A percentile compares a stretch with the other conserved stretches of the same genome.
Conservation (phyloP, 768 basidiomycete genomes). For the Amanita rimosa region DNA sequence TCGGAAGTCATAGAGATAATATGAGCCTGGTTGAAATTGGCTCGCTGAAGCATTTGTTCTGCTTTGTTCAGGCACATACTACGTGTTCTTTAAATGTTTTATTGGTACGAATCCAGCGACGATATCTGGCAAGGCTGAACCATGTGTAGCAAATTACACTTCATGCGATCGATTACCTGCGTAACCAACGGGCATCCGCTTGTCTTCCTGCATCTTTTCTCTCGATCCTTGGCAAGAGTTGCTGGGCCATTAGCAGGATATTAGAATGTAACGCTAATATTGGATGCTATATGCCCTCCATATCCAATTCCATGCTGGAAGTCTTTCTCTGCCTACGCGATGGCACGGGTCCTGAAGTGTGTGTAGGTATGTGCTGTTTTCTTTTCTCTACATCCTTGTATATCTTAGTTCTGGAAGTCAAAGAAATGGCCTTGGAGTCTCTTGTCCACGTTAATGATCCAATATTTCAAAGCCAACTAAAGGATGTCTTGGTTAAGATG, state of each 20-base stretch:
- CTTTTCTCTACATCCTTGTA: neutral
- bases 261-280: constrained; percentile 5
- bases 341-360: constrained; percentile 9
- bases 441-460: neutral
- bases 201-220: constrained; percentile 9
- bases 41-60: neutral
- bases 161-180: constrained; percentile 10
- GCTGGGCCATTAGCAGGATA: constrained; percentile 16
- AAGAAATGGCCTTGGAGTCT: constrained; percentile 19
- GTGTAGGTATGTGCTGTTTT: constrained; percentile 11
- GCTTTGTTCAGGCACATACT: neutral
- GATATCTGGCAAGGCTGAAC: neutral
- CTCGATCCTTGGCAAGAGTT: constrained; percentile 17
- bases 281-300: constrained; percentile 11
- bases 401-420: constrained; percentile 14
- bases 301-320: constrained; percentile 17
- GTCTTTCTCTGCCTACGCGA: constrained; percentile 18
- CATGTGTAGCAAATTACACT: constrained; percentile 16
- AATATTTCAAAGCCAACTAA: neutral
- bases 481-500: neutral
- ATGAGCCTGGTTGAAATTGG: neutral
- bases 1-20: neutral
- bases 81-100: neutral
- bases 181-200: neutral
- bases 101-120: neutral